Evolutionary conservation across 805 yeast genomes (phyloP), one percentile per base, ranked within the genome.

Genomic region (Priceomyces haplophilus): DNA sequence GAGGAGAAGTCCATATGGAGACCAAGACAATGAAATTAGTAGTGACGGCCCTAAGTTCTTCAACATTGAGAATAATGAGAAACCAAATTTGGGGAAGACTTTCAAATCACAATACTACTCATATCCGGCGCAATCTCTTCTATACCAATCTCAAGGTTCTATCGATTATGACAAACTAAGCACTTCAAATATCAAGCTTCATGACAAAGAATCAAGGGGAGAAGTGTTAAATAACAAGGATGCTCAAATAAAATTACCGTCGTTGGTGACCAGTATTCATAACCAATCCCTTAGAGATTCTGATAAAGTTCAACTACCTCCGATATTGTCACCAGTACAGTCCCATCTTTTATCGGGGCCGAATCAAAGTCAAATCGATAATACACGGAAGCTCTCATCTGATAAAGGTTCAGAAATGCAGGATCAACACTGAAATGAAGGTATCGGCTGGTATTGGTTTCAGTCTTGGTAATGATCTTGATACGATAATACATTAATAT

Each of bases 81-180:
- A 39, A 44, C 8, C 48, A 40, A 13, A 17, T 39, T 3, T 45
- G 37, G 19, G 32, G 33, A 15, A 15, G 33, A 16, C 43, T 36
- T 21, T 36, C 6, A 21, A 48, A 34, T 52, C 50, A n/a, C 48
- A 43, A 25, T 58, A 58, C 34, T 58, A 50, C 32, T 54, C 55
- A 44, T 58, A 59, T 37, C 64, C 64, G 3, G 41, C 52, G 3
- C 37, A 45, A 17, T 54, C 61, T 15, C 57, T 51, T 40, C 43
- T 54, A 29, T 46, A 50, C 21, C 24, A 16, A 13, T 5, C 35
- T 16, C 12, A 33, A 19, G 27, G 3, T 17, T 10, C 35, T 12
- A 18, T 19, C 11, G 4, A 11, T 10, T 18, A 29, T 19, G 37
- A 21, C 15, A 6, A 30, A 15, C 24, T 38, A 15, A 40, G 43